Evolutionary conservation across 495 filamentous ascomycete species (phyloP).

Genomic region (Bombardia bombarda): DNA sequence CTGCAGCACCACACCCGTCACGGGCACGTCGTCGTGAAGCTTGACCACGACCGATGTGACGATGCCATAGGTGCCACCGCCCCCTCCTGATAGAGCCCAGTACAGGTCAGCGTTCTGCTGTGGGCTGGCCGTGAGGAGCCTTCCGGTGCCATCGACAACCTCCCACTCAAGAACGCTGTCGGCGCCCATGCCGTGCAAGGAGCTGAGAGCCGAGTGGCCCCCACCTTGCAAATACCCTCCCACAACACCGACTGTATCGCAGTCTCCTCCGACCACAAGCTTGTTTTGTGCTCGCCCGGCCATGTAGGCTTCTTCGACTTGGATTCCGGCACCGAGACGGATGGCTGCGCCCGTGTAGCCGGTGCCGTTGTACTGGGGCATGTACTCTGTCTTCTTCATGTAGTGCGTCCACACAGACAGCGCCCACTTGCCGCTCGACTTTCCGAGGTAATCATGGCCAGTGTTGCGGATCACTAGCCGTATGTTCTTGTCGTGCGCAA

Average conservation of each 20-base stretch:
- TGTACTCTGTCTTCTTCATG: constrained; percentile 38
- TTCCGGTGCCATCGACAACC: constrained; percentile 44
- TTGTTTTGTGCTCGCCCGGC: constrained; percentile 37
- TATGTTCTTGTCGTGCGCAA: constrained; percentile 36
- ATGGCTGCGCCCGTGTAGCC: constrained; percentile 40
- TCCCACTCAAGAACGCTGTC: constrained; percentile 55
- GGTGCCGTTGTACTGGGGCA: constrained; percentile 29
- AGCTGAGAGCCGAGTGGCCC: constrained; percentile 48
- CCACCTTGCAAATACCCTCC: constrained; percentile 54
- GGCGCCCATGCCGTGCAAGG: constrained; percentile 50
- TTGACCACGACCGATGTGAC: constrained; percentile 37
- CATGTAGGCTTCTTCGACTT: constrained; percentile 43
- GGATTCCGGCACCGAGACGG: constrained; percentile 53
- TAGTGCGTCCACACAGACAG: constrained; percentile 46
- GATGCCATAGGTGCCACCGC: constrained; percentile 42
- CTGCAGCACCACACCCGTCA: constrained; percentile 23
- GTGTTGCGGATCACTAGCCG: constrained; percentile 43
- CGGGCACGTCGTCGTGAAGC: constrained; percentile 26
- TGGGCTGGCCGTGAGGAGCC: constrained; percentile 36
- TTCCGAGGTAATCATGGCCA: constrained; percentile 39
- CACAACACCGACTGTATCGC: constrained; percentile 42
- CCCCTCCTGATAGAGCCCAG: constrained; percentile 55
- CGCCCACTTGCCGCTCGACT: constrained; percentile 44
- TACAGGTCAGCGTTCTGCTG: constrained; percentile 47
- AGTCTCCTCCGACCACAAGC: constrained; percentile 46